Evolutionary conservation across 2,329 filamentous ascomycete genomes (phyloP).

Genomic region (Mycosphaerelloides madeirae): DNA sequence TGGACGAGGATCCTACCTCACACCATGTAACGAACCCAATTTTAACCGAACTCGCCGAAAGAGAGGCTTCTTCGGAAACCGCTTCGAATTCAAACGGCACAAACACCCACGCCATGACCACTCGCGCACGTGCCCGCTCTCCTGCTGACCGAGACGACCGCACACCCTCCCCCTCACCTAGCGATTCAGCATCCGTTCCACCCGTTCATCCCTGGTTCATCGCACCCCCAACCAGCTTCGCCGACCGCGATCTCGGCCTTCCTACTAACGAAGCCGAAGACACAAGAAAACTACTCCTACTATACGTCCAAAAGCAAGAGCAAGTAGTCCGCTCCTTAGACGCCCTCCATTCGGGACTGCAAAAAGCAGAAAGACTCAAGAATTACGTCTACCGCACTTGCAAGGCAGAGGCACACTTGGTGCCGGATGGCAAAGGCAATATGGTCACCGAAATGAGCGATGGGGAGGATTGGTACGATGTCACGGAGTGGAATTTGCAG

Average conservation of each 20-base stretch:
- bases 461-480: conserved; percentile 85
- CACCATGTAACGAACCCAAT: conserved; percentile 15
- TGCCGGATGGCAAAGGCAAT: conserved; percentile 33
- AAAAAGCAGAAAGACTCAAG: conserved; percentile 67
- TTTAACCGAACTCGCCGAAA: conserved; percentile 16
- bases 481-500: conserved; percentile 67
- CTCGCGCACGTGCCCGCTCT: conserved; percentile 48
- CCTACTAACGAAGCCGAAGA: conserved; percentile 73
- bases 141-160: conserved; percentile 32
- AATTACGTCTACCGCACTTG: conserved; percentile 69
- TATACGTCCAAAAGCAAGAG: conserved; percentile 82
- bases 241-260: conserved; percentile 67
- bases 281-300: conserved; percentile 64
- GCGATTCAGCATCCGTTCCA: conserved; percentile 40
- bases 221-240: conserved; percentile 56
- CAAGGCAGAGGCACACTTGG: conserved; percentile 70
- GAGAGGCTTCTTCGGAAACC: conserved; percentile 31
- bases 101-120: conserved; percentile 51
- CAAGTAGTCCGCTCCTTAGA: conserved; percentile 70
- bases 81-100: conserved; percentile 41
- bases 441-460: conserved; percentile 65
- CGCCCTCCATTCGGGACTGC: conserved; percentile 64
- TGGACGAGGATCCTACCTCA: conserved; percentile 2
- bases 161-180: conserved; percentile 38
- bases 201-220: conserved; percentile 71